A percentile compares a stretch with the other conserved stretches of the same genome.
Evolutionary conservation across 2,329 filamentous ascomycete genomes (phyloP).

Genomic region (Talaromyces verruculosus): DNA sequence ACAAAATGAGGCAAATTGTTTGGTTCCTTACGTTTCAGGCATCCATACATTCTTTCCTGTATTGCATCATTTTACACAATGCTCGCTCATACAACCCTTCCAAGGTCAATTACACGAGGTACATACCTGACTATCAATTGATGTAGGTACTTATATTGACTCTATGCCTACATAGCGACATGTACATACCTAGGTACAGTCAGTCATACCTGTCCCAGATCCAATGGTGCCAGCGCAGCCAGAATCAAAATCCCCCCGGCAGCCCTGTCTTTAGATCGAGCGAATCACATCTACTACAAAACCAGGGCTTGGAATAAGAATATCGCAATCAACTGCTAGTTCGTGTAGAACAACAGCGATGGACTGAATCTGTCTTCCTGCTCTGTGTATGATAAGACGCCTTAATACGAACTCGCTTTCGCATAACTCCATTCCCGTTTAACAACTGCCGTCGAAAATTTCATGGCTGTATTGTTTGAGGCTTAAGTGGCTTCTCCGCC

Average conservation of each 20-base stretch:
- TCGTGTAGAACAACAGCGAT: background rate
- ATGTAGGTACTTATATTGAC: background rate
- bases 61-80: background rate
- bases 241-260: background rate
- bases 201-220: background rate
- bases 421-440: background rate
- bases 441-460: background rate
- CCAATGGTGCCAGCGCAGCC: slow-evolving; percentile 4
- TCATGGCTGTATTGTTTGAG: background rate
- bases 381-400: background rate
- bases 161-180: background rate
- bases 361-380: background rate
- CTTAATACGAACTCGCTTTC: background rate
- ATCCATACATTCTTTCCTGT: background rate
- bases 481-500: background rate
- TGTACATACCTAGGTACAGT: background rate
- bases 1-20: background rate
- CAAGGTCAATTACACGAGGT: background rate
- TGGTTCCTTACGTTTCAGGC: background rate
- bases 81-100: background rate
- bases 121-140: background rate
- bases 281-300: background rate
- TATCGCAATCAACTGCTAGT: background rate
- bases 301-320: background rate
- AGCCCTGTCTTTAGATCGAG: background rate